Evolutionary conservation across 768 basidiomycete genomes (phyloP).

Genomic region (Rhodotorula diobovata): DNA sequence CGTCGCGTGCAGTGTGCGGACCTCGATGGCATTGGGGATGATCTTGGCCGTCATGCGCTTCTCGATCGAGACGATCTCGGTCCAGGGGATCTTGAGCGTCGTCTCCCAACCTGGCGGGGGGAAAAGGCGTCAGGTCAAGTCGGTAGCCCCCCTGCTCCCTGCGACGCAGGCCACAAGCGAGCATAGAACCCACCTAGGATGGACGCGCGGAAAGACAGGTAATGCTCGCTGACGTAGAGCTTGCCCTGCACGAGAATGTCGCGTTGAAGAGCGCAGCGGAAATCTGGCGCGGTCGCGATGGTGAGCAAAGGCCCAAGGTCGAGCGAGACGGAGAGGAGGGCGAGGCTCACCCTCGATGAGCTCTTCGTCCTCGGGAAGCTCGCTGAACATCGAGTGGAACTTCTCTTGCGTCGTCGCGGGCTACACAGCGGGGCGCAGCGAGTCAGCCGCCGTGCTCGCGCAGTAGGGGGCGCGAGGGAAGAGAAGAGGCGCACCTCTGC

Average conservation of each 20-base stretch:
- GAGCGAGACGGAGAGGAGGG: not conserved
- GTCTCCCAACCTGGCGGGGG: slow-evolving; percentile 53
- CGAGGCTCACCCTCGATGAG: slow-evolving; percentile 77
- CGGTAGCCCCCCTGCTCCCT: not conserved
- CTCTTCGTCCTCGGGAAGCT: slow-evolving; percentile 87
- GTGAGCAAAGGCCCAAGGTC: no score
- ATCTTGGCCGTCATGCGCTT: slow-evolving; percentile 97
- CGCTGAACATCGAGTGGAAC: slow-evolving; percentile 85
- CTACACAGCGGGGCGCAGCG: not conserved
- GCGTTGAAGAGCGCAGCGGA: slow-evolving; percentile 26
- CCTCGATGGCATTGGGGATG: slow-evolving; percentile 90
- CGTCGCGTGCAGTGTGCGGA: slow-evolving; percentile 53
- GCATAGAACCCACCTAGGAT: slow-evolving; percentile 22
- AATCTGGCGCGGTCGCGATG: not conserved
- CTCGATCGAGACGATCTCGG: slow-evolving; percentile 78
- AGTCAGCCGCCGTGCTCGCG: not conserved
- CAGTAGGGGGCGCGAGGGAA: not conserved
- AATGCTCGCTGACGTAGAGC: slow-evolving; percentile 22
- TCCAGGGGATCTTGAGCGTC: slow-evolving; percentile 76
- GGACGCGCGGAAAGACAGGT: slow-evolving; percentile 24
- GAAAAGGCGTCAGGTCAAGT: not conserved
- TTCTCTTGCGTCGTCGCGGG: slow-evolving; percentile 64
- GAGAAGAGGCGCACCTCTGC: slow-evolving; percentile 8
- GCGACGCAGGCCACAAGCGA: no score
- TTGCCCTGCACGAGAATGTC: slow-evolving; percentile 27